A percentile compares a stretch with the other conserved stretches of the same genome.
These are phyloP conservation scores for Plasmodium gonderi DNA, from an alignment of 169 alveolate genomes.

Conservation along the genomic window DNA sequence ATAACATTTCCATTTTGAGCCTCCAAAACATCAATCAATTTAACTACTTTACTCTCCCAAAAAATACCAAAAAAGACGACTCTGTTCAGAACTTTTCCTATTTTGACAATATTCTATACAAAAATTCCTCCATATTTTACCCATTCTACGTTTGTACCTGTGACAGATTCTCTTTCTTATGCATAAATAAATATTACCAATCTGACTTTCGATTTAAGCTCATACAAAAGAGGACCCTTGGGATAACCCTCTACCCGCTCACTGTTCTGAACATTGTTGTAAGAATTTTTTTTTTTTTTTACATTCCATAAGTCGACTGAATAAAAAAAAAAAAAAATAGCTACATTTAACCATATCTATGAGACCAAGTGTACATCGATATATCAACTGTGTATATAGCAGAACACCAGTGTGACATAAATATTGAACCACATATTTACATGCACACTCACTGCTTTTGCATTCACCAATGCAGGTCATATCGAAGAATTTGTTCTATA, in stretches of 20 bases:
- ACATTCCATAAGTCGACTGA: too few relatives aligned
- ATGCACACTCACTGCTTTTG: not conserved
- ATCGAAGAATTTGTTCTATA: conserved; percentile 44
- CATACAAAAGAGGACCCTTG: not conserved
- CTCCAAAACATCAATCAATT: not conserved
- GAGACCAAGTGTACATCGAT: too few relatives aligned
- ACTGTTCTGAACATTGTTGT: conserved; percentile 24
- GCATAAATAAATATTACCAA: conserved; percentile 33
- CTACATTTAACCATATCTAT: too few relatives aligned
- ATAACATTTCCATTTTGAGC: conserved; percentile 11
- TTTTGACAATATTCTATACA: conserved; percentile 9
- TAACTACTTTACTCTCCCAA: conserved; percentile 37
- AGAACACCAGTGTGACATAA: too few relatives aligned
- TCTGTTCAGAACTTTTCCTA: not conserved
- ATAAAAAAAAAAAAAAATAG: too few relatives aligned
- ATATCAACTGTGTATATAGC: too few relatives aligned
- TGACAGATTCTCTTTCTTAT: conserved; percentile 12
- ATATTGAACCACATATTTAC: too few relatives aligned
- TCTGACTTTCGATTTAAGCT: not conserved
- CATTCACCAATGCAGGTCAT: conserved; percentile 7
- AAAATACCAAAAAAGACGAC: conserved; percentile 4
- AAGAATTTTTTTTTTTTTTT: not conserved
- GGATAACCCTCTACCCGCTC: conserved; percentile 26
- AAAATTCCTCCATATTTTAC: not conserved
- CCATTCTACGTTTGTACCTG: conserved; percentile 48